These are phyloP conservation scores for Rhodamnia rubescens DNA, from an alignment of 345 rosid genomes.

Conservation along the genomic window DNA sequence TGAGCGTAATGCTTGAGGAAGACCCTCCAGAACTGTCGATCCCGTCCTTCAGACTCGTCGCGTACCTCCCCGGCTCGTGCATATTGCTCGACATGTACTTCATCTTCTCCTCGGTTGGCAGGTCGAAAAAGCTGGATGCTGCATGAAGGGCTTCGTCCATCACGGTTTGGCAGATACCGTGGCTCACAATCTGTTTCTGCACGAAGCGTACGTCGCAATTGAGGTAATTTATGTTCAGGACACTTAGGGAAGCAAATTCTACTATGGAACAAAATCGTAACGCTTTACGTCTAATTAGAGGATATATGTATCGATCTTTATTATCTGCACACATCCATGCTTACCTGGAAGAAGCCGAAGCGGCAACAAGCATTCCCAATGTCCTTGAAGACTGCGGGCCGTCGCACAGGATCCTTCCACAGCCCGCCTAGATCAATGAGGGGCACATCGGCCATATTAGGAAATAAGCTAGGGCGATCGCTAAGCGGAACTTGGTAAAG, in stretches of 20 bases:
- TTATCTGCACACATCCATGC: not conserved
- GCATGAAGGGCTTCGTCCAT: slow-evolving; percentile 35
- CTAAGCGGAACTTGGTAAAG: slow-evolving; percentile 25
- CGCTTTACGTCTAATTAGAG: not conserved
- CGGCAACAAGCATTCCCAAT: slow-evolving; percentile 27
- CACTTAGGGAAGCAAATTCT: not conserved
- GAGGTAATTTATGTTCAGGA: not conserved
- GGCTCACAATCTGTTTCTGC: slow-evolving; percentile 34
- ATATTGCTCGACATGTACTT: slow-evolving; percentile 47
- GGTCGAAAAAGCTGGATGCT: slow-evolving; percentile 31
- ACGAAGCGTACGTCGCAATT: not conserved
- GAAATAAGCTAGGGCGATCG: slow-evolving; percentile 5
- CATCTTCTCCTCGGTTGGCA: slow-evolving; percentile 32
- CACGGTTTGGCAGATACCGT: slow-evolving; percentile 35
- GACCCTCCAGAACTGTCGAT: slow-evolving; percentile 46
- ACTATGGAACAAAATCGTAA: not conserved
- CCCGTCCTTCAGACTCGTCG: slow-evolving; percentile 47
- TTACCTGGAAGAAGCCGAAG: slow-evolving; percentile 53
- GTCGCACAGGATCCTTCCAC: slow-evolving; percentile 10
- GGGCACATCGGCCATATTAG: slow-evolving; percentile 18
- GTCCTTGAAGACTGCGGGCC: slow-evolving; percentile 23
- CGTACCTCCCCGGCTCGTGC: slow-evolving; percentile 43
- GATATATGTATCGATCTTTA: not conserved
- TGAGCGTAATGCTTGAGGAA: slow-evolving; percentile 66
- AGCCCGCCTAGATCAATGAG: slow-evolving; percentile 36